Percentiles rank a stretch among this genome's conserved stretches.
Conservation (phyloP, 345 rosid genomes). For the Clarkia xantiana region DNA sequence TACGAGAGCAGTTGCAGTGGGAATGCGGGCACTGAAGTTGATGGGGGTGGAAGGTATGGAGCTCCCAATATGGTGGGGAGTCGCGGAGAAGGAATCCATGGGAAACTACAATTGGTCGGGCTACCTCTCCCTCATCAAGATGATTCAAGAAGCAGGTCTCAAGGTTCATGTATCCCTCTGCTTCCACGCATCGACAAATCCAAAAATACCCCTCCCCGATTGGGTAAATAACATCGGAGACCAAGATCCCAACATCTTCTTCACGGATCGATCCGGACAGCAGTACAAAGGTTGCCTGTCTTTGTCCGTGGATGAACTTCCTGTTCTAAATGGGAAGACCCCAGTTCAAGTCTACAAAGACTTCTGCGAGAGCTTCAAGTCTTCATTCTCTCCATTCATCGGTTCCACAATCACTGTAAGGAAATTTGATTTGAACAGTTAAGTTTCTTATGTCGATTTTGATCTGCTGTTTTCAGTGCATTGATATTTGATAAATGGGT, state of each 20-base stretch:
- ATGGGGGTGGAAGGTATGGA: conserved; percentile 86
- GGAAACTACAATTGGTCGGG: conserved; percentile 81
- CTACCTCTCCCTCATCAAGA: conserved; percentile 62
- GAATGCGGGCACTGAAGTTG: conserved; percentile 72
- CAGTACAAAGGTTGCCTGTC: conserved; percentile 55
- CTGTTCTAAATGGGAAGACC: conserved; percentile 63
- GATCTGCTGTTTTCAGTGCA: background rate
- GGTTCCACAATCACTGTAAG: conserved; percentile 66
- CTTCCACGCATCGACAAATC: conserved; percentile 42
- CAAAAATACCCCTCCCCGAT: conserved; percentile 44
- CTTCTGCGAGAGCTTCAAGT: conserved; percentile 75
- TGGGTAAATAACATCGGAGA: conserved; percentile 61
- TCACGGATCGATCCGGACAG: conserved; percentile 37
- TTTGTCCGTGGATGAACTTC: conserved; percentile 59
- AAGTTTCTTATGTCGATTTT: background rate
- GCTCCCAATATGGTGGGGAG: conserved; percentile 88
- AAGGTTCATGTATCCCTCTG: conserved; percentile 68
- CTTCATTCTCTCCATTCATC: conserved; percentile 44
- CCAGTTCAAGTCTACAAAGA: conserved; percentile 54
- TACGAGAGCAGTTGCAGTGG: conserved; percentile 58
- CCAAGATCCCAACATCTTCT: conserved; percentile 37
- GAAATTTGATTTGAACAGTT: background rate
- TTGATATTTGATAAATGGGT: conserved; percentile 3
- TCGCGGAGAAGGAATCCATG: conserved; percentile 71
- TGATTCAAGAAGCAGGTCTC: conserved; percentile 60